These are phyloP conservation scores for Neofusicoccum sp. DNA, from an alignment of 2,329 filamentous ascomycete genomes.

Conservation along the genomic window DNA sequence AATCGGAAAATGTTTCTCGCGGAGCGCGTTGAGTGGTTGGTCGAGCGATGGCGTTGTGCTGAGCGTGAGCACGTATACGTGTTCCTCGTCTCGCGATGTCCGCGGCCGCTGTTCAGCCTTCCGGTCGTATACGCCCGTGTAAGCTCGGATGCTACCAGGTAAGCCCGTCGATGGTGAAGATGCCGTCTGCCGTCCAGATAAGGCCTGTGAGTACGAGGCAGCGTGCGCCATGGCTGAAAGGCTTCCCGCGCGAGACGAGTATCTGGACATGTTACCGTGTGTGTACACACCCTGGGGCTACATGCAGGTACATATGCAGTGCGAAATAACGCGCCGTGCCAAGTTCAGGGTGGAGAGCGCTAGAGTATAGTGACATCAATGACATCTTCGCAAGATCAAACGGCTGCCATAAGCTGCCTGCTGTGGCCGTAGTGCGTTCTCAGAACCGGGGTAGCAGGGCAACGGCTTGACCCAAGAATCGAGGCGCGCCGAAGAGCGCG, in stretches of 20 bases:
- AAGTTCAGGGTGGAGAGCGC: background rate
- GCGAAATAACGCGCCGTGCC: background rate
- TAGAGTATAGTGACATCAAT: background rate
- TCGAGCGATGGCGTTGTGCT: slow-evolving; percentile 39
- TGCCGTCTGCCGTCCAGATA: background rate
- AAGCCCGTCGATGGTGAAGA: background rate
- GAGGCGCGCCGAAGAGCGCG: background rate
- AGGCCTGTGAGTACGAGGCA: slow-evolving; percentile 1
- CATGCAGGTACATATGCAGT: background rate
- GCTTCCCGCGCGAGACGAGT: background rate
- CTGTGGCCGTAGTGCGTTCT: background rate
- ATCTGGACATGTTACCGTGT: background rate
- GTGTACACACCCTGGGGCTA: background rate
- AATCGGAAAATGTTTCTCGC: slow-evolving; percentile 43
- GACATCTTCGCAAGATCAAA: background rate
- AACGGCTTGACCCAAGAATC: background rate
- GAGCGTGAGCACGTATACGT: slow-evolving; percentile 46
- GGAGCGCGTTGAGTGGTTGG: slow-evolving; percentile 38
- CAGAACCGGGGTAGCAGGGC: background rate
- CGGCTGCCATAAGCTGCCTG: background rate
- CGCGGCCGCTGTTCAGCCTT: slow-evolving; percentile 29
- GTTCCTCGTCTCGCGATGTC: slow-evolving; percentile 26
- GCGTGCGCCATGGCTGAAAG: background rate
- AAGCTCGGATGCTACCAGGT: background rate
- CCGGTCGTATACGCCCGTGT: background rate